Conservation (phyloP, 2,329 filamentous ascomycete genomes). For the Arthrocladium fulminans region DNA sequence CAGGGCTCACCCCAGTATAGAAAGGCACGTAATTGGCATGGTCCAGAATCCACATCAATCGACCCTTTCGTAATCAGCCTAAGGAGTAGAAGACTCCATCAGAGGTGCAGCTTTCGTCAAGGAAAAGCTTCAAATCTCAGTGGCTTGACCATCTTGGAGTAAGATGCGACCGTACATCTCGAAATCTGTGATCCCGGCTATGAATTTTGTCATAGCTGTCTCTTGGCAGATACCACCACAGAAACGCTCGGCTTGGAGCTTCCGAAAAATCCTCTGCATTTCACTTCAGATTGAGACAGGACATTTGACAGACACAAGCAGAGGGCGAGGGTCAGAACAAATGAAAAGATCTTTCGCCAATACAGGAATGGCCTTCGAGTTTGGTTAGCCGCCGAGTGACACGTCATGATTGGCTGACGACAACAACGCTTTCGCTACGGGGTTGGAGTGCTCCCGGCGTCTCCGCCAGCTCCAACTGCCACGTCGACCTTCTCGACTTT, state of each 20-base stretch:
- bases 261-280: neutral
- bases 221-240: neutral
- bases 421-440: slow-evolving; percentile 20
- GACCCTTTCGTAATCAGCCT: neutral
- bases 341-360: neutral
- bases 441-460: slow-evolving; percentile 11
- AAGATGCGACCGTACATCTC: too few relatives aligned
- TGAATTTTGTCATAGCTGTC: neutral
- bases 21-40: slow-evolving; percentile 2
- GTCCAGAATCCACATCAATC: neutral
- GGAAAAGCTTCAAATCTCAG: neutral
- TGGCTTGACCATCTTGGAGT: too few relatives aligned
- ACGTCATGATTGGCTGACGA: slow-evolving; percentile 3
- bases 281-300: neutral
- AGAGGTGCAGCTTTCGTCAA: neutral
- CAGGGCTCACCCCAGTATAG: neutral
- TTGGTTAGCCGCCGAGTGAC: slow-evolving; percentile 1
- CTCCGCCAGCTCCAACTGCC: neutral
- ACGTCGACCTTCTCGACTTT: neutral
- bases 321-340: neutral
- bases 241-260: neutral
- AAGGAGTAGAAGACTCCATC: slow-evolving; percentile 2
- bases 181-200: neutral
- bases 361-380: neutral
- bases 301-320: neutral